Evolutionary conservation across 768 basidiomycete species (phyloP), one percentile per base, ranked within the genome.

Genomic region (Trametes punicea): DNA sequence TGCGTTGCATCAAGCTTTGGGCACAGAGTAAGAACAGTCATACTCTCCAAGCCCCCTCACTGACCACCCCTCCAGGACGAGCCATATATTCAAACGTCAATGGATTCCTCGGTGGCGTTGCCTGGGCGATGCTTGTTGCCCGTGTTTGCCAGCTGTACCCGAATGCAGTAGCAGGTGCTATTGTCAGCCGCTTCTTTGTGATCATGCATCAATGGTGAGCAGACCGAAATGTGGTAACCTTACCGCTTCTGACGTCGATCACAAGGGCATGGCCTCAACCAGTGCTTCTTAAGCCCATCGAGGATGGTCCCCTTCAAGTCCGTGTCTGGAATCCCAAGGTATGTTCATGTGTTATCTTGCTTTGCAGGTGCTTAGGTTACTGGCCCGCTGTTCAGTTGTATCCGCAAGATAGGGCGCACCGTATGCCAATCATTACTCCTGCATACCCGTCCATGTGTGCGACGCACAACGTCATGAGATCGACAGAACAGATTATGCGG

Each of bases 401-500:
- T 70, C 93, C 93, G 4, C 83, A 83, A 56, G 94, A 98, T 70
- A 82, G 90, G 53, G 81, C 90, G 20, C 97, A 99, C 73, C 82
- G 93, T 62, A 98, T 98, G 97, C 97, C 97, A 15, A 98, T 99
- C 67, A 98, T 99, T 64, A 99, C 97, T 1, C 97, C 97, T 4
- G 95, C 97, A 7, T 99, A 98, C 72, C 97, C 97, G 42, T 88
- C 96, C 4, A 99, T 99, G 96, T 98, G 96, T 70, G 84, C 96
- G 21, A 99, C 97, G 20, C 97, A 99, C 74, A 99, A 98, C 66
- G 95, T 98, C 55, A 93, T 93, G 54, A 82, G 83, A 34, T 97
- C 94, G 6, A 98, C 96, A 3, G 92, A 97, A 73, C 87, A 88
- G 78, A 90, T 99, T 54, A 93, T 97, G 79, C 94, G 89, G 0